Percentiles rank a stretch among this genome's conserved stretches.
Evolutionary conservation across 2,329 filamentous ascomycete genomes (phyloP).

Genomic region (Ceratocystis ficicola): DNA sequence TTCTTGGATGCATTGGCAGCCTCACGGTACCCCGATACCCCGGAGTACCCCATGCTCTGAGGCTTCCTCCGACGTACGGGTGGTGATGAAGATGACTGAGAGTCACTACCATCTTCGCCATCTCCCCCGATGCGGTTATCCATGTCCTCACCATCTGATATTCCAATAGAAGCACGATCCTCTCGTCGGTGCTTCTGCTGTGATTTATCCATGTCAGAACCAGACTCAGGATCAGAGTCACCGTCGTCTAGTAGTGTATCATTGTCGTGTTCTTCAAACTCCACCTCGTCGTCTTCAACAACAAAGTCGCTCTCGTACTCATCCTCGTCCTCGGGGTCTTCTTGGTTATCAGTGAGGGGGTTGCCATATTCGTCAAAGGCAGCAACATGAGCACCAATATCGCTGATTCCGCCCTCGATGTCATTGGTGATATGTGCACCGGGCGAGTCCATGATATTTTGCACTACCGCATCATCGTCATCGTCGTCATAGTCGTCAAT

Average conservation of each 20-base stretch:
- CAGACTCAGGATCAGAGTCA: neutral
- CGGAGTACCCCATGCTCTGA: neutral
- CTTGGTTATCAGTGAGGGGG: neutral
- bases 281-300: conserved; percentile 17
- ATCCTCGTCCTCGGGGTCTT: conserved; percentile 4
- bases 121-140: neutral
- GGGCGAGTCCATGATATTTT: neutral
- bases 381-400: neutral
- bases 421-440: neutral
- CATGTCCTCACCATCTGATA: conserved; percentile 4
- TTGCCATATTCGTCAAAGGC: neutral
- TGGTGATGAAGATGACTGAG: neutral
- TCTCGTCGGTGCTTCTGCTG: neutral
- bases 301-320: conserved; percentile 19
- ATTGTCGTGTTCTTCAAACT: conserved; percentile 10
- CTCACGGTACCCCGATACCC: conserved; percentile 5
- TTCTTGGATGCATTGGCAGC: neutral
- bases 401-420: neutral
- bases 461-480: neutral
- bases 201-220: neutral
- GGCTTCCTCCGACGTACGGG: neutral
- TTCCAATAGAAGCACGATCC: neutral
- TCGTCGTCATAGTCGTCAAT: neutral
- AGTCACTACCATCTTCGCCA: neutral
- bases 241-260: conserved; percentile 12